Conservation (phyloP, 257 asterid species). For the Ajuga chamaepitys region DNA sequence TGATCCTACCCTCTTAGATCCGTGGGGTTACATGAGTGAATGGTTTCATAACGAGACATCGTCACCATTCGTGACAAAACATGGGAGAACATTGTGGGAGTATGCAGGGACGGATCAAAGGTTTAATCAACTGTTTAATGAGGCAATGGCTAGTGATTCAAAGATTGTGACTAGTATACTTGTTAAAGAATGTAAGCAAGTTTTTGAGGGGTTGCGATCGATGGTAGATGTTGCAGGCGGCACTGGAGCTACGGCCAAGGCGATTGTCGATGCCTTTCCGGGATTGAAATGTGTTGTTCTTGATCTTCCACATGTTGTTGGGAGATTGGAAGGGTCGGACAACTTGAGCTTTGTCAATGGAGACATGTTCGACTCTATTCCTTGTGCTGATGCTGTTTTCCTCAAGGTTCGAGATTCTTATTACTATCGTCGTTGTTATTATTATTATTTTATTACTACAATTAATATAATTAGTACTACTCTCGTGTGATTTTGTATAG, state of each 20-base stretch:
- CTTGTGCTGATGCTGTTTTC: constrained; percentile 13
- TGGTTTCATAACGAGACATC: not conserved
- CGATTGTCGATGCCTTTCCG: not conserved
- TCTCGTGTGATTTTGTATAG: too few relatives aligned
- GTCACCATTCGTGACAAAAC: not conserved
- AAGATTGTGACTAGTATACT: not conserved
- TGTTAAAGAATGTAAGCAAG: not conserved
- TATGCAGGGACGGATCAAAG: not conserved
- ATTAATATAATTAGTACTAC: too few relatives aligned
- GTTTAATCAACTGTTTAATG: not conserved
- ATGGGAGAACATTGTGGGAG: not conserved
- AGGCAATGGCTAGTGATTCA: constrained; percentile 12
- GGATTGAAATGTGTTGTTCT: constrained; percentile 5
- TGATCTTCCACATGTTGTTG: constrained; percentile 25
- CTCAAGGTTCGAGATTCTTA: constrained; percentile 3
- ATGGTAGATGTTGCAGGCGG: constrained; percentile 15
- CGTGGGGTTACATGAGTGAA: not conserved
- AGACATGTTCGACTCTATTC: constrained; percentile 19
- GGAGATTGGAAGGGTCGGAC: constrained; percentile 10
- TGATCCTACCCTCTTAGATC: not conserved
- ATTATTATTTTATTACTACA: too few relatives aligned
- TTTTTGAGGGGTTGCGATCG: not conserved
- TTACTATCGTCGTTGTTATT: too few relatives aligned
- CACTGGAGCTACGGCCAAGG: not conserved
- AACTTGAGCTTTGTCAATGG: constrained; percentile 13